Percentiles rank a stretch among this genome's conserved stretches.
Conservation (phyloP, 176 grass and related monocot genomes). For the Raddia guianensis region DNA sequence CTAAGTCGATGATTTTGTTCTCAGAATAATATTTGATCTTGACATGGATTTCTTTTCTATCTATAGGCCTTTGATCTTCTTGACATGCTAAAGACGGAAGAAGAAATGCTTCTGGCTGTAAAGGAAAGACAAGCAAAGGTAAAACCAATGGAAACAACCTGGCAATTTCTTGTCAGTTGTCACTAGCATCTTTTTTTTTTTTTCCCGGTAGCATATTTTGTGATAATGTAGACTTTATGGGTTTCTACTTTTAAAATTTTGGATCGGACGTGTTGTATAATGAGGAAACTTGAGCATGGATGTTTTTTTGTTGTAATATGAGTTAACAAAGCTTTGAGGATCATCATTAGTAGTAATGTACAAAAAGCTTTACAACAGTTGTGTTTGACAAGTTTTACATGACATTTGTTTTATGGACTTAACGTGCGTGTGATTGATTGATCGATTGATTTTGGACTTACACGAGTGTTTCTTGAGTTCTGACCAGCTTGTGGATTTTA, state of each 20-base stretch:
- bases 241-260: background rate
- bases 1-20: background rate
- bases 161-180: background rate
- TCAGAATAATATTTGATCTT: conserved; percentile 10
- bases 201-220: background rate
- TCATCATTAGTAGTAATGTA: background rate
- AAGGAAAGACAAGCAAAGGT: conserved; percentile 82
- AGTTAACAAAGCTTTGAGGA: background rate
- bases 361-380: background rate
- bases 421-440: background rate
- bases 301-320: background rate
- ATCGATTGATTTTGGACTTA: too few species aligned
- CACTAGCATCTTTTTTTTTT: background rate
- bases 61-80: conserved; percentile 81
- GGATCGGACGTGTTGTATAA: background rate
- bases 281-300: background rate
- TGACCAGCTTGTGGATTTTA: conserved; percentile 13
- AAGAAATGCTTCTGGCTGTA: conserved; percentile 83
- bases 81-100: conserved; percentile 90
- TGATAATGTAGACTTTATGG: background rate
- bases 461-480: background rate
- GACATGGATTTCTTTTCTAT: background rate
- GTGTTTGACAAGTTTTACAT: background rate
- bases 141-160: background rate
- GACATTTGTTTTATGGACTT: background rate